Percentiles rank a stretch among this genome's conserved stretches.
phyloP scores from a whole-genome alignment of 495 filamentous ascomycete species.

The Neurospora discreta region DNA sequence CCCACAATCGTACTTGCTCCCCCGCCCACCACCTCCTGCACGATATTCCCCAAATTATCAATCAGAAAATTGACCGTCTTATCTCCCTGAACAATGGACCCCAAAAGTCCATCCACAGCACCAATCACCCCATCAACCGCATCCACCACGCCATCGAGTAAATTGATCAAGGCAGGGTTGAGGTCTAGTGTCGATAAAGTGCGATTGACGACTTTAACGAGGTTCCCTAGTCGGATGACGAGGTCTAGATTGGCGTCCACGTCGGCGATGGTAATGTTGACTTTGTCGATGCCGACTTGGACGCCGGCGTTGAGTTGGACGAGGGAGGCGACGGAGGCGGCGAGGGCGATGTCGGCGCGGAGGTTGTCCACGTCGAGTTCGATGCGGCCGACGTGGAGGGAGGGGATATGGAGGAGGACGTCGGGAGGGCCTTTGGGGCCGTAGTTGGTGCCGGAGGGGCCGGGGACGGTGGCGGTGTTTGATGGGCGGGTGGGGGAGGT shows the following conservation, averaged over 20 bases:
- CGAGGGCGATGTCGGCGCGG: conserved; percentile 43
- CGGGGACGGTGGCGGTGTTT: conserved; percentile 8
- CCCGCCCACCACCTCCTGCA: conserved; percentile 38
- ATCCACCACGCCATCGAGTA: conserved; percentile 39
- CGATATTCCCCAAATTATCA: conserved; percentile 49
- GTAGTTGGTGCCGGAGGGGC: neutral
- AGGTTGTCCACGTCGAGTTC: conserved; percentile 45
- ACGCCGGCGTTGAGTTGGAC: conserved; percentile 47
- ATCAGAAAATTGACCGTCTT: conserved; percentile 42
- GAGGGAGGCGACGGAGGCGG: conserved; percentile 42
- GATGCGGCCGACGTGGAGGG: conserved; percentile 42
- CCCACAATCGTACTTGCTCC: conserved; percentile 42
- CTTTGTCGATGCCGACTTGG: conserved; percentile 37
- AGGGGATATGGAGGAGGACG: conserved; percentile 42
- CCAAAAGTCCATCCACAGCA: conserved; percentile 42
- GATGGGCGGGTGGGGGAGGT: too few relatives aligned
- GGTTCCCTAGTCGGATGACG: conserved; percentile 42
- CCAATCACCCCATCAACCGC: conserved; percentile 40
- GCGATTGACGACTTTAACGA: conserved; percentile 48
- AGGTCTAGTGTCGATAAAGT: conserved; percentile 44
- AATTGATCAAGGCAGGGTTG: conserved; percentile 45
- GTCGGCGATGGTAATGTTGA: conserved; percentile 49
- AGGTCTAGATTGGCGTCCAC: conserved; percentile 44
- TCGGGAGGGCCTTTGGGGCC: conserved; percentile 32
- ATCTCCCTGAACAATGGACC: conserved; percentile 40